Percentiles rank a stretch among this genome's conserved stretches.
These are phyloP conservation scores for Marasmius oreades DNA, from an alignment of 1,284 basidiomycete genomes.

Conservation along the genomic window DNA sequence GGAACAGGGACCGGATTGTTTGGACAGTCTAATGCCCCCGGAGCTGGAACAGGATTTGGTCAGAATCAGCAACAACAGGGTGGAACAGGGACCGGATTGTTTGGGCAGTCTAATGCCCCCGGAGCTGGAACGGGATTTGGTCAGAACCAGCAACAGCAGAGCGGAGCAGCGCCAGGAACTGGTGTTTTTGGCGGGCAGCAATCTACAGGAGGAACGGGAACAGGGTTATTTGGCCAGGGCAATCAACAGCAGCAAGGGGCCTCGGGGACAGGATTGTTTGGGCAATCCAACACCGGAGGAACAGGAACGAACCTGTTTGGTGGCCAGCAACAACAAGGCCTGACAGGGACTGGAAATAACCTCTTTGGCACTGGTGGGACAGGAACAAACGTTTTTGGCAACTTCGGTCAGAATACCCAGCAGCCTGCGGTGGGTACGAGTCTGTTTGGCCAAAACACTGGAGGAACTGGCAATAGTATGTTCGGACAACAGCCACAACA, in stretches of 20 bases:
- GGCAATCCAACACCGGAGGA: conserved; percentile 20
- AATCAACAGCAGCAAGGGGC: conserved; percentile 10
- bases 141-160: conserved; percentile 23
- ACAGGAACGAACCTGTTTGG: conserved; percentile 13
- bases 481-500: conserved; percentile 20
- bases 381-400: no score
- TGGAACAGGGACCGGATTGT: conserved; percentile 19
- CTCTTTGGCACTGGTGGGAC: background rate
- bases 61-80: conserved; percentile 12
- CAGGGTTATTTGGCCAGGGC: conserved; percentile 10
- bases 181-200: conserved; percentile 32
- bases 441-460: conserved; percentile 9
- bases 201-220: conserved; percentile 13
- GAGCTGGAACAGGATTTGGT: conserved; percentile 12
- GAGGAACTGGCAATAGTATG: conserved; percentile 7
- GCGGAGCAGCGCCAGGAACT: conserved; percentile 21
- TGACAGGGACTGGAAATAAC: conserved; percentile 2
- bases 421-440: conserved; percentile 3
- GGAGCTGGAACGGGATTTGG: conserved; percentile 16
- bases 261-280: conserved; percentile 24
- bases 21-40: conserved; percentile 18
- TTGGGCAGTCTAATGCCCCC: conserved; percentile 26
- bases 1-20: conserved; percentile 30
- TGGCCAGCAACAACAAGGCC: conserved; percentile 18
- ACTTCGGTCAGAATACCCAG: conserved; percentile 2